These are phyloP conservation scores for Pisolithus orientalis DNA, from an alignment of 768 basidiomycete species.

Conservation along the genomic window DNA sequence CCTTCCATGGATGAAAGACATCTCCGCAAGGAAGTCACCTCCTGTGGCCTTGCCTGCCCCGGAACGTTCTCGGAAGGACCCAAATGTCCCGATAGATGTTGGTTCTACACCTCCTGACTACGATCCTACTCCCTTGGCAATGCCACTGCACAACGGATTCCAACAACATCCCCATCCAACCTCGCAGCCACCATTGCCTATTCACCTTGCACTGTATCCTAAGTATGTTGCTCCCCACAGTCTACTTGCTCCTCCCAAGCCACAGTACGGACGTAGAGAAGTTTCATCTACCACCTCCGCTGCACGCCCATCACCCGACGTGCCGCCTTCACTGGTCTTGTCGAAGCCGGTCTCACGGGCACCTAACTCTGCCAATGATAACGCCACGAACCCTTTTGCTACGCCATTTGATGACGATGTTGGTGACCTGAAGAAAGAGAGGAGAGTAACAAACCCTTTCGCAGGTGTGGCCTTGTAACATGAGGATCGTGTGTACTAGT, in stretches of 20 bases:
- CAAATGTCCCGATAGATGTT: constrained; percentile 33
- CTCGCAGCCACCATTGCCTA: constrained; percentile 6
- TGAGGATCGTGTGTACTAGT: constrained; percentile 8
- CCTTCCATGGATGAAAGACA: constrained; percentile 19
- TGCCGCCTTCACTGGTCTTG: constrained; percentile 26
- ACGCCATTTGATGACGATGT: constrained; percentile 79
- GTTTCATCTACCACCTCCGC: constrained; percentile 15
- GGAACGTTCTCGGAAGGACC: constrained; percentile 26
- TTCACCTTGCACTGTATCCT: constrained; percentile 13
- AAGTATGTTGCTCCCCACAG: constrained; percentile 9
- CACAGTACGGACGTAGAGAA: constrained; percentile 16
- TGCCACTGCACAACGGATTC: constrained; percentile 41
- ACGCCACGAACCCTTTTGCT: constrained; percentile 49
- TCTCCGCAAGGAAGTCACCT: constrained; percentile 21
- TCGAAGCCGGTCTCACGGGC: constrained; percentile 33
- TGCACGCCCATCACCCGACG: constrained; percentile 16
- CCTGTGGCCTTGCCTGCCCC: constrained; percentile 30
- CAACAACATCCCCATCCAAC: constrained; percentile 11
- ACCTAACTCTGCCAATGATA: constrained; percentile 25
- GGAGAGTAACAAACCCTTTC: constrained; percentile 54
- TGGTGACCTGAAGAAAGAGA: constrained; percentile 26
- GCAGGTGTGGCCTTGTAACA: constrained; percentile 27
- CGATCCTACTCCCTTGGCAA: constrained; percentile 25
- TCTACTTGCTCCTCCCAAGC: constrained; percentile 11
- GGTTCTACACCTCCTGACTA: constrained; percentile 16